Base-by-base conservation (phyloP, 305 asterid genomes). In the Fraxinus greggii region DNA sequence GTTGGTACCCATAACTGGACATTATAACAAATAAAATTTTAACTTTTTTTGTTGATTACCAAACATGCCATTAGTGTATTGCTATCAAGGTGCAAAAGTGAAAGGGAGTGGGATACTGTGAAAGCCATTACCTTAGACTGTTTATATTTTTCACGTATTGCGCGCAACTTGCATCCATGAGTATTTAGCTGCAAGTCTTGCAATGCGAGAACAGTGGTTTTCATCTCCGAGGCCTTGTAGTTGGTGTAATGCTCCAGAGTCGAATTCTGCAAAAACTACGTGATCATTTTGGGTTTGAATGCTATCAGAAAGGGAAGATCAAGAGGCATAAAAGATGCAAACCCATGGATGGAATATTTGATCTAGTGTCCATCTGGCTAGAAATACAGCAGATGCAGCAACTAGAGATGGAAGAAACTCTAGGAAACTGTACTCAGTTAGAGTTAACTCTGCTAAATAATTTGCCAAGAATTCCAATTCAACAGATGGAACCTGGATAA, bases 301-400 rank as follows among this genome's bases (percentile, higher is more conserved):
- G 36, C 45, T 38, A 6, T 21, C 5, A n/a, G 72, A 5, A 40
- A 78, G 51, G 21, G 81, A 23, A 51, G 77, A 76, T 77, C 28
- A 29, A 89, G 78, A 76, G 78, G 83, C 10, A 19, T n/a, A 48
- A 87, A 87, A 81, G 72, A 85, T 67, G 80, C 93, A 8, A 54
- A 97, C 99, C 99, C 99, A 97, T 84, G 99, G 99, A 89, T 93
- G 91, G 61, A 87, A 91, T 42, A 97, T 91, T 87, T 95, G 98
- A 86, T 97, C 97, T 54, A 97, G 92, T 36, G 96, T 95, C 99
- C 99, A 97, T 89, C 93, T 87, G 79, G 99, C 99, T 80, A 97
- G 88, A 85, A 95, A 93, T 69, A 97, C 92, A 75, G 95, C 98
- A 19, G 98, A 93, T 51, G 99, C 99, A 65, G 99, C 99, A 78